Evolutionary conservation across 257 asterid species (phyloP), one percentile per base, ranked within the genome.

Genomic region (Ophiorrhiza pumila): DNA sequence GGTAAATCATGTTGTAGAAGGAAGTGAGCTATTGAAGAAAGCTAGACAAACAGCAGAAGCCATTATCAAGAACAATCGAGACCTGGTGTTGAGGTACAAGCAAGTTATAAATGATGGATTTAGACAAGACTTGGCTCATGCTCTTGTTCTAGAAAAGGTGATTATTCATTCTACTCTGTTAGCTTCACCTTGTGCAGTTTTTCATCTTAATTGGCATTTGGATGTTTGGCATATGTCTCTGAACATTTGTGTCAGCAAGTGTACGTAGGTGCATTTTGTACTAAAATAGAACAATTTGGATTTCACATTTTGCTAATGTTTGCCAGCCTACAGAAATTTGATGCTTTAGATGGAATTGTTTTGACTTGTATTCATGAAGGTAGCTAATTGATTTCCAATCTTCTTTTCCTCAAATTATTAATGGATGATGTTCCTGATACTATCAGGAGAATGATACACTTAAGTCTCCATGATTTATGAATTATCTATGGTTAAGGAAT

Each of bases 141-240:
- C 93, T 49, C 96, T 91, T 60, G 78, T 84, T n/a, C 85, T 94
- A 53, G 98, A 94, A 91, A 94, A 94, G 98, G 99, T 94, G 74
- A 68, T 39, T 37, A 5, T 29, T 37, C 73, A 14, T 69, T 64
- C 11, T 70, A 70, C 25, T 32, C 65, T 39, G 17, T 65, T 57
- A 22, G 12, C 52, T 42, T 74, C 55, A 20, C 22, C 31, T 3
- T 43, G 2, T 64, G 41, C 29, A 0, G 55, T 3, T n/a, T 37
- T 41, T n/a, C 42, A 22, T 43, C 59, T 34, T 34, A 31, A 11
- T 25, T 32, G 59, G 23, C 23, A 6, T 50, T 1, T 29, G 41
- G 27, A 8, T n/a, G 32, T 42, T 42, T 55, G 39, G 41, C 42
- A 32, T 52, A 22, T 70, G 55, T 42, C 31, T 32, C 45, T 68